Conservation (phyloP, 2,329 filamentous ascomycete genomes). For the Colletotrichum caudatum region DNA sequence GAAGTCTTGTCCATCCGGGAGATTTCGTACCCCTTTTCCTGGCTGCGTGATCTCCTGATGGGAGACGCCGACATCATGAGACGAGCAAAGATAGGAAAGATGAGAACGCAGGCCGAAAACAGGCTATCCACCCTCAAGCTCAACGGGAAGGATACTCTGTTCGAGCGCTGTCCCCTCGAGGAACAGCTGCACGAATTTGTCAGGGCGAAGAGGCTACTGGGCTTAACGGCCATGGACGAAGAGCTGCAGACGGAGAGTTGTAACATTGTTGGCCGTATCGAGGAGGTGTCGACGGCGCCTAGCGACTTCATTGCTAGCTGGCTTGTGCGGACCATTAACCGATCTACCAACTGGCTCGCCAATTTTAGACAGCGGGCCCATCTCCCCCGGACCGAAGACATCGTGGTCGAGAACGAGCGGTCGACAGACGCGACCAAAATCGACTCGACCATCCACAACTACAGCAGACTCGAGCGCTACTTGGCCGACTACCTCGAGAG, state of each 20-base stretch:
- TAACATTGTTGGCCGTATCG: constrained; percentile 67
- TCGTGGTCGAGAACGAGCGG: constrained; percentile 60
- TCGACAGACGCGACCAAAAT: constrained; percentile 67
- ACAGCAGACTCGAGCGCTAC: constrained; percentile 67
- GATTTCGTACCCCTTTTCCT: constrained; percentile 57
- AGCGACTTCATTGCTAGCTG: constrained; percentile 67
- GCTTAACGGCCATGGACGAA: constrained; percentile 69
- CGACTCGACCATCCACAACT: constrained; percentile 71
- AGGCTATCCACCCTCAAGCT: constrained; percentile 63
- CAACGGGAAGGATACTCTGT: constrained; percentile 69
- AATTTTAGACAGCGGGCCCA: constrained; percentile 68
- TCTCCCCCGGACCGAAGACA: constrained; percentile 68
- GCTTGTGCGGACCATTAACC: constrained; percentile 64
- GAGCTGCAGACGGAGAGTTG: constrained; percentile 72
- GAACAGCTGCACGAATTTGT: constrained; percentile 67
- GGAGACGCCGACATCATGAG: constrained; percentile 57
- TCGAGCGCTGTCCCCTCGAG: constrained; percentile 69
- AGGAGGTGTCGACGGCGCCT: constrained; percentile 62
- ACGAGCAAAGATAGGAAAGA: constrained; percentile 61
- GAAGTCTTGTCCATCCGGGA: constrained; percentile 60
- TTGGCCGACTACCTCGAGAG: constrained; percentile 64
- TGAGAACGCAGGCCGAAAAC: constrained; percentile 60
- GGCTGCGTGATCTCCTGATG: constrained; percentile 71
- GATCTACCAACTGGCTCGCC: constrained; percentile 66
- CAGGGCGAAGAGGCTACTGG: constrained; percentile 62